Base-by-base conservation (phyloP, 495 filamentous ascomycete species). In the Filosporella fistucella region DNA sequence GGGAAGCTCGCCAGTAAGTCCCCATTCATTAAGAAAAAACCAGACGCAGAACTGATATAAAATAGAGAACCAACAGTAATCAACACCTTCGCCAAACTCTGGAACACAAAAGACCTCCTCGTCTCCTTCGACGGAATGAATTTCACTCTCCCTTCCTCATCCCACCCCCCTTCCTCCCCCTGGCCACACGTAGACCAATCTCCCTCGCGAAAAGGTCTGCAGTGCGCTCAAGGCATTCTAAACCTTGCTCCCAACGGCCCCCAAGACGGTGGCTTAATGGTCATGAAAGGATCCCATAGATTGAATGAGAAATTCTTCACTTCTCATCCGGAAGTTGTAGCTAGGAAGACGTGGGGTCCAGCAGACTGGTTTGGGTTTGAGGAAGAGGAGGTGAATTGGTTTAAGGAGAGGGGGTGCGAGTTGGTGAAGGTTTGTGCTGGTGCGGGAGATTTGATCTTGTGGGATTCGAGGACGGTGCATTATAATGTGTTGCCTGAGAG, bases 171-270 rank as follows among this genome's bases (percentile, higher is more conserved):
- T 13, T 4, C 17, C 10, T 5, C 35, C 8, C 57, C 59, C 8
- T 66, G 61, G 63, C 57, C 52, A 14, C 62, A 64, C 41, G 32
- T 52, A 30, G 62, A 64, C 52, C 62, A 64, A 42, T 44, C 25
- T 13, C 59, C 63, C 9, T 30, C 51, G 18, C 45, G 52, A 18
- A 24, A 45, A 18, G 64, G 67, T n/a, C 51, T 68, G 6, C 61
- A 63, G 41, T 70, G 68, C 46, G 59, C 68, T 4, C 66, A 70
- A 22, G 68, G 71, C 0, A 60, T 73, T 16, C 64, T 72, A 37
- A 72, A 72, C 44, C 57, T 71, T 10, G 55, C 54, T 30, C 49
- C 49, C 3, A 59, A 64, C 14, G 68, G 66, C 6, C 63, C 64
- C 5, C 51, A 67, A 16, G 68, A 71, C 42, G 67, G 68, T 14